Conservation (phyloP, 257 asterid species). For the Cruciata laevipes region DNA sequence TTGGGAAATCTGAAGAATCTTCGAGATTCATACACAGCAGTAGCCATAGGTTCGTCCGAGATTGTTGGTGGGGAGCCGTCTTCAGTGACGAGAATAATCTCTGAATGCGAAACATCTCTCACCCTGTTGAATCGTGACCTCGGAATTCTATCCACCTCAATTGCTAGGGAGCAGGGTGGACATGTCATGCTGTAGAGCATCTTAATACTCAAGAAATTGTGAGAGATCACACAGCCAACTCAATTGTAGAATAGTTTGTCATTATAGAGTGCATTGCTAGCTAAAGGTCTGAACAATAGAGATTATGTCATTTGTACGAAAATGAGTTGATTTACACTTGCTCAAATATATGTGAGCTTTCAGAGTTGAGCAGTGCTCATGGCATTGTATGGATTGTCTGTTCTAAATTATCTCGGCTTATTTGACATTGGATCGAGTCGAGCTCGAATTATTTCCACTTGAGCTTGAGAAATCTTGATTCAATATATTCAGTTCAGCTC, state of each 20-base stretch:
- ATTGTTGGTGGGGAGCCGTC: slow-evolving; percentile 78
- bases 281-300: too few species aligned
- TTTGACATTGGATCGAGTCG: too few species aligned
- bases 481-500: too few species aligned
- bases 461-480: too few species aligned
- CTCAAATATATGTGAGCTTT: background rate
- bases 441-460: too few species aligned
- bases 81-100: slow-evolving; percentile 77
- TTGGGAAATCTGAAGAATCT: slow-evolving; percentile 87
- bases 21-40: slow-evolving; percentile 84
- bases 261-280: background rate
- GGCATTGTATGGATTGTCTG: too few species aligned
- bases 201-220: background rate
- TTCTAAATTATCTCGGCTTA: too few species aligned
- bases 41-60: slow-evolving; percentile 67
- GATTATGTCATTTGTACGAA: too few species aligned
- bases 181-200: slow-evolving; percentile 30
- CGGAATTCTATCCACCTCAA: slow-evolving; percentile 86
- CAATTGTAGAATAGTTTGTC: background rate
- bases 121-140: slow-evolving; percentile 86
- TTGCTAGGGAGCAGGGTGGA: slow-evolving; percentile 77
- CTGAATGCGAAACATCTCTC: slow-evolving; percentile 82
- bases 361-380: too few species aligned
- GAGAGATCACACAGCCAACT: background rate
- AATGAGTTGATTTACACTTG: background rate